Conservation (phyloP, 2,329 filamentous ascomycete species). For the Bretziella fagacearum region DNA sequence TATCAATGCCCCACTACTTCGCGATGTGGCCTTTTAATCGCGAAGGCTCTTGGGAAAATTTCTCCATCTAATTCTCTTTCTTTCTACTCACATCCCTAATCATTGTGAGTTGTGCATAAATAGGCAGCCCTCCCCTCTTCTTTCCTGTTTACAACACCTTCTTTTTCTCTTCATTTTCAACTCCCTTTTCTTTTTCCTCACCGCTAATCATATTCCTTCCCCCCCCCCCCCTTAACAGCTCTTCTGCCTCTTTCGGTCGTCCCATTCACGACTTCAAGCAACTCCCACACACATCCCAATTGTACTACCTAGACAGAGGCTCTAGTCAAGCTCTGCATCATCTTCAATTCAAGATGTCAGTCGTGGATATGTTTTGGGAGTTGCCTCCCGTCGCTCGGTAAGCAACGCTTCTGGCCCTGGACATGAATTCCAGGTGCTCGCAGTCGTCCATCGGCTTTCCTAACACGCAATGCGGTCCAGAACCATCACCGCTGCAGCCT, state of each 20-base stretch:
- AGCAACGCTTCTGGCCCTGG: conserved; percentile 15
- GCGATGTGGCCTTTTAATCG: not conserved
- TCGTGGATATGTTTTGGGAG: conserved; percentile 24
- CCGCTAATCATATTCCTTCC: not conserved
- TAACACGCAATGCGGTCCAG: conserved; percentile 26
- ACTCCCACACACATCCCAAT: conserved; percentile 4
- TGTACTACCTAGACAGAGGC: not conserved
- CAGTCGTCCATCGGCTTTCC: conserved; percentile 14
- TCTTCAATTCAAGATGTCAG: conserved; percentile 15
- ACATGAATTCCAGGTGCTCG: not conserved
- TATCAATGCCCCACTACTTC: not conserved
- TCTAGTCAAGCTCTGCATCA: conserved; percentile 7
- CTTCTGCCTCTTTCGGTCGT: conserved; percentile 14
- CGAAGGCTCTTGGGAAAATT: conserved; percentile 3
- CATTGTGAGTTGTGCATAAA: conserved; percentile 15
- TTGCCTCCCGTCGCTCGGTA: conserved; percentile 28
- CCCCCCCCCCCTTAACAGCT: conserved; percentile 16
- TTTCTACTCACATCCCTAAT: not conserved
- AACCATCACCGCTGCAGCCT: conserved; percentile 45
- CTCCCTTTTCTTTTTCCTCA: not conserved
- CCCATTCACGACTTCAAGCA: conserved; percentile 11
- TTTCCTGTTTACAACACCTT: conserved; percentile 10
- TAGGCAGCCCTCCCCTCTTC: conserved; percentile 15
- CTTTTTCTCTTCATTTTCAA: not conserved
- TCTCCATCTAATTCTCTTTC: not conserved